Evolutionary conservation across 257 asterid species (phyloP), one percentile per base, ranked within the genome.

Genomic region (Penstemon barbatus): DNA sequence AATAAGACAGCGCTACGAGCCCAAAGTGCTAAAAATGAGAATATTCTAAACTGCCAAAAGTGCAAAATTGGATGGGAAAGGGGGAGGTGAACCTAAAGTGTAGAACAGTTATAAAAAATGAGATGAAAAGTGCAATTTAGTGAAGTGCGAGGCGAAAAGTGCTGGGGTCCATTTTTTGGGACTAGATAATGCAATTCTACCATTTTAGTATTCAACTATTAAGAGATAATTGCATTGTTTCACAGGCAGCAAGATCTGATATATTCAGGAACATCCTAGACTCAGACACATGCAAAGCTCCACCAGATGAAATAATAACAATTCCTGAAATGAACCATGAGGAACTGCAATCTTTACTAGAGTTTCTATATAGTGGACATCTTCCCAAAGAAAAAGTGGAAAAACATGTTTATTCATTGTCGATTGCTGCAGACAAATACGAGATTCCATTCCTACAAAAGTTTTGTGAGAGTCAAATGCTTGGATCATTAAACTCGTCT

Each of bases 401-500:
- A 41, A 90, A 86, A 58, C 95, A 92, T 8, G 84, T 90, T 0
- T 92, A 85, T 37, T 70, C 97, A 0, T 33, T 92, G 19, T 85
- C 98, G n/a, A 68, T 90, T 3, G 96, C 96, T 3, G 98, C 98
- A 7, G 96, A 92, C 66, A 90, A 92, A 66, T 90, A 92, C 50
- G 96, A 86, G 54, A 89, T 92, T 46, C 87, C 97, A 0, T 92
- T 83, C 59, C 85, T 92, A 0, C 91, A 80, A 36, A 92, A 77
- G 66, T 85, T 81, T 9, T 92, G 98, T 50, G 89, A 88, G 82
- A 78, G 79, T 5, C 84, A 80, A 12, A 88, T 92, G 98, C 85
- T 90, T 3, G 88, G 84, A 50, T 80, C 90, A 6, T 71, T 92
- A 36, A 79, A 66, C 85, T 66, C 93, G 0, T 75, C 84, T 1